Evolutionary conservation across 2,329 filamentous ascomycete genomes (phyloP).

Genomic region (Tolypocladium sp.): DNA sequence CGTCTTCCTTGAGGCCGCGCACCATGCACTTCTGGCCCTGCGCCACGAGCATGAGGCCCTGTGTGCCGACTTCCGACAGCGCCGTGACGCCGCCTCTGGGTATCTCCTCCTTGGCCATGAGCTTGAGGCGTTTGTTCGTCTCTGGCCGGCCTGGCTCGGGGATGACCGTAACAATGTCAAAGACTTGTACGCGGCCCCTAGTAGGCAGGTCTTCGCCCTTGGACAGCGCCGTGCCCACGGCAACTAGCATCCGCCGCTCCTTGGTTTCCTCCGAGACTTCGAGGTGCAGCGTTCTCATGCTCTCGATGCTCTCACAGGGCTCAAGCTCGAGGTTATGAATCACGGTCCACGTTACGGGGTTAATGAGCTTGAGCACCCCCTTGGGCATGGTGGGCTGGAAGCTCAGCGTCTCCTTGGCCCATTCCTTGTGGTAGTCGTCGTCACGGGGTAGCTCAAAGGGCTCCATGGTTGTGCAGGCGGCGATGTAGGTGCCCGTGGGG

Average conservation of each 20-base stretch:
- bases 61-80: conserved; percentile 73
- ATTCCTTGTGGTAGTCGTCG: conserved; percentile 74
- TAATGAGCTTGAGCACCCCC: conserved; percentile 70
- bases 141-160: conserved; percentile 80
- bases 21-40: conserved; percentile 98
- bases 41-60: conserved; percentile 79
- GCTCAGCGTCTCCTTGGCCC: conserved; percentile 59
- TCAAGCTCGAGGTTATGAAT: conserved; percentile 72
- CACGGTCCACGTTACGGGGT: conserved; percentile 65
- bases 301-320: conserved; percentile 66
- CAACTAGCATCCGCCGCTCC: conserved; percentile 72
- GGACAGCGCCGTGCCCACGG: conserved; percentile 76
- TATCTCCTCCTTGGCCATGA: conserved; percentile 83
- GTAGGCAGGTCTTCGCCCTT: conserved; percentile 86
- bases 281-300: conserved; percentile 73
- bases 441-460: conserved; percentile 81
- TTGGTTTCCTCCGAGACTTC: conserved; percentile 89
- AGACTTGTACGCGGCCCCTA: conserved; percentile 78
- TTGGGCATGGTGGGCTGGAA: conserved; percentile 61
- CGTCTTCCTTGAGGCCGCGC: conserved; percentile 88
- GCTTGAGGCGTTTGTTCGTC: conserved; percentile 75
- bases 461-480: conserved; percentile 58
- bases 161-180: conserved; percentile 85
- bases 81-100: conserved; percentile 86
- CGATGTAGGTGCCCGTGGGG: conserved; percentile 63